phyloP scores from a whole-genome alignment of 2,329 filamentous ascomycete genomes.

The Stagonosporopsis rhizophila region DNA sequence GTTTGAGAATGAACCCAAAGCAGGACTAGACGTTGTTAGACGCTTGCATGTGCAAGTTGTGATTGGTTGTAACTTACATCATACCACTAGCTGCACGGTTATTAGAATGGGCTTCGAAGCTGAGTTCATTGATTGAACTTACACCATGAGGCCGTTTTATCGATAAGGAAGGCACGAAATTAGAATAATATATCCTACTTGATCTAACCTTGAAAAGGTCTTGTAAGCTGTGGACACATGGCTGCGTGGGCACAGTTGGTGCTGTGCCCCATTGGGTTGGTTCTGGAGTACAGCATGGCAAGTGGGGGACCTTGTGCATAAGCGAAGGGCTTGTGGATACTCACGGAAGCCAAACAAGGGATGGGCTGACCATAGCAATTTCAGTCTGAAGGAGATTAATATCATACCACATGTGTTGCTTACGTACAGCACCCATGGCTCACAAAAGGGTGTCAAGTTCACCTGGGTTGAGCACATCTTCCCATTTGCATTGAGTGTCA shows the following conservation, averaged over 20 bases:
- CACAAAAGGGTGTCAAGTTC: neutral
- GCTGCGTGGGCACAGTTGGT: neutral
- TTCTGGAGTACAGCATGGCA: neutral
- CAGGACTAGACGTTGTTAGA: constrained; percentile 6
- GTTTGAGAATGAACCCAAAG: constrained; percentile 13
- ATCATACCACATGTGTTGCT: neutral
- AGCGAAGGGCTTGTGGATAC: neutral
- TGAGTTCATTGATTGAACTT: neutral
- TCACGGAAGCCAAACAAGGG: too few relatives aligned
- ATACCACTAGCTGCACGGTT: constrained; percentile 13
- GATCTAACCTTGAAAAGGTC: neutral
- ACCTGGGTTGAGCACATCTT: neutral
- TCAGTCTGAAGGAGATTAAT: too few relatives aligned
- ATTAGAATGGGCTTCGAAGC: neutral
- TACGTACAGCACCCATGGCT: neutral
- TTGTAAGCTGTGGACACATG: too few relatives aligned
- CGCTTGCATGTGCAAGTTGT: neutral
- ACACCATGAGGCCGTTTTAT: constrained; percentile 22
- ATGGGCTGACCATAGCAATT: too few relatives aligned
- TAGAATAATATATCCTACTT: neutral
- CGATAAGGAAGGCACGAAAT: constrained; percentile 4
- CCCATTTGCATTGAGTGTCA: neutral
- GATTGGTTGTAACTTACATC: constrained; percentile 4
- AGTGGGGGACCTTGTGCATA: neutral
- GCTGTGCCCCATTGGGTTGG: neutral